Percentiles rank a stretch among this genome's conserved stretches.
phyloP scores from a whole-genome alignment of 768 basidiomycete genomes.

The Exidia glandulosa region DNA sequence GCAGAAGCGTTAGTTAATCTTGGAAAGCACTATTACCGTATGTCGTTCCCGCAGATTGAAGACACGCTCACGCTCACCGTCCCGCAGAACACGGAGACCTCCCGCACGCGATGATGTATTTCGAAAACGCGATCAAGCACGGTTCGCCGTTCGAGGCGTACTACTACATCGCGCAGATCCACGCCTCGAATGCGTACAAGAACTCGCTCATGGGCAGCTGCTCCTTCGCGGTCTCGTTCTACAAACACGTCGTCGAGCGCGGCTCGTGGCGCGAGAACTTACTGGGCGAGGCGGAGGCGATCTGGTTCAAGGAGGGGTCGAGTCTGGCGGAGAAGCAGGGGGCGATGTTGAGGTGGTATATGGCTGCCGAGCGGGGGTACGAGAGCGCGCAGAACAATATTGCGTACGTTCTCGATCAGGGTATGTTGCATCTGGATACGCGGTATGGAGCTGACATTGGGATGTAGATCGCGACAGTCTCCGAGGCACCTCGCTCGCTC shows the following conservation, averaged over 20 bases:
- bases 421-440: too few relatives aligned
- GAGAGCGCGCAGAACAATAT: constrained; percentile 94
- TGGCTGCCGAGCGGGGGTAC: constrained; percentile 84
- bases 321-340: constrained; percentile 50
- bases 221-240: constrained; percentile 83
- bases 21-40: constrained; percentile 69
- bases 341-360: constrained; percentile 90
- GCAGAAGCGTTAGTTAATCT: constrained; percentile 89
- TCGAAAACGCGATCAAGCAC: constrained; percentile 73
- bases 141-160: constrained; percentile 94
- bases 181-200: constrained; percentile 37
- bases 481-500: constrained; percentile 52
- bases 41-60: too few relatives aligned
- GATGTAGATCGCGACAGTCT: constrained; percentile 63
- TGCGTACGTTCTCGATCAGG: constrained; percentile 86
- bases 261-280: constrained; percentile 78
- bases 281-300: constrained; percentile 65
- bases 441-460: too few relatives aligned
- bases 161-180: constrained; percentile 82
- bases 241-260: constrained; percentile 84
- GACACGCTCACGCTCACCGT: too few relatives aligned
- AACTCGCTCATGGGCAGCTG: constrained; percentile 52
- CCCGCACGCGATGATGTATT: constrained; percentile 52
- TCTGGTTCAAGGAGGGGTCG: constrained; percentile 57
- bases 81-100: constrained; percentile 66